Base-by-base conservation (phyloP, 441 rosid genomes). In the Adansonia grandidieri region DNA sequence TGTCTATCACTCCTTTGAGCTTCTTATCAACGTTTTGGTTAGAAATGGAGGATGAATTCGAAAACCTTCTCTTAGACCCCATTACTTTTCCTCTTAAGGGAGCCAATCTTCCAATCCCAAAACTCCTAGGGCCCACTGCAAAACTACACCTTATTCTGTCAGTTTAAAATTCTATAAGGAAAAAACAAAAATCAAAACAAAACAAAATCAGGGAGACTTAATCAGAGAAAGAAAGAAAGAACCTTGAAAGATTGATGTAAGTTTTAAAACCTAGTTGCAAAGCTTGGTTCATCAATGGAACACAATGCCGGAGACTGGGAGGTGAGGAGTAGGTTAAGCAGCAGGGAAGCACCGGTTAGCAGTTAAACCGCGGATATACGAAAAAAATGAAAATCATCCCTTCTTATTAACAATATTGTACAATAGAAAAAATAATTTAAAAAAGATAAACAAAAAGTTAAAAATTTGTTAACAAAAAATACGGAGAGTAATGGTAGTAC, bases 261-360 rank as follows among this genome's bases (percentile, higher is more conserved):
- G 64, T 80, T 74, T 73, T 82, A 47, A 82, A 78, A 77, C 91
- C 89, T 71, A 88, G 76, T 47, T 72, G 87, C 85, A 84, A 80
- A 24, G 81, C 88, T 77, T 78, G 85, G 78, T 71, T 85, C 88
- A 84, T 87, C 67, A 54, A 76, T 22, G 63, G 73, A 65, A 48
- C 78, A 63, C 17, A 83, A 85, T 17, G 11, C 57, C 74, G 70
- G 65, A 75, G 15, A 73, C 42, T 48, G 72, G 67, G 60, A 28
- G 24, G 15, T 0, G 64, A 53, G 7, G 64, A 20, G 54, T 57
- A 57, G 76, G 54, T 57, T 73, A 58, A 58, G 65, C 53, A 57
- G 51, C 22, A 45, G 20, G 19, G 40, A 58, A 20, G 77, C 54
- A 51, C 66, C 13, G 40, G 74, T 48, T 22, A 70, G 74, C 74